Evolutionary conservation across 352 stramenopile genomes (phyloP).

Genomic region (Pythium scleroteichum): DNA sequence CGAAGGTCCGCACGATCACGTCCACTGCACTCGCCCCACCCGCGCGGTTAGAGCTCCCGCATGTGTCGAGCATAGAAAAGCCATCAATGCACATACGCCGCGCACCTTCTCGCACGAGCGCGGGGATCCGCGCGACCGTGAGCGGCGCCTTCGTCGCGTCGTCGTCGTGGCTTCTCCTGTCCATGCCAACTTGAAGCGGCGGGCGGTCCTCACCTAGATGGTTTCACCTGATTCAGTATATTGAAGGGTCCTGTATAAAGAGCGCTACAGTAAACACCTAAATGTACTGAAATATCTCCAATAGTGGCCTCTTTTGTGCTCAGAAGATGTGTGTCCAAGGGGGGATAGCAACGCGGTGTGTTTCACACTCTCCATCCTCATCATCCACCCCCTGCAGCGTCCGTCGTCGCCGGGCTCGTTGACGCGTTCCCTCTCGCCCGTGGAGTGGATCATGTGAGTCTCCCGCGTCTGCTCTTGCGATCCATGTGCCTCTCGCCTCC

Average conservation of each 20-base stretch:
- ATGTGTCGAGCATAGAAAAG: not conserved
- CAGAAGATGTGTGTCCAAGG: slow-evolving; percentile 8
- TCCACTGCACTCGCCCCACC: slow-evolving; percentile 16
- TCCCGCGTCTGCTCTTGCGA: slow-evolving; percentile 4
- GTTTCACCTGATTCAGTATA: slow-evolving; percentile 1
- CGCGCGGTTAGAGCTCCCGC: not conserved
- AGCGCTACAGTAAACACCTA: not conserved
- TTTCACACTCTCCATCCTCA: slow-evolving; percentile 1
- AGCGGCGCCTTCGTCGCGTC: slow-evolving; percentile 13
- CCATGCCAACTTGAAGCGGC: slow-evolving; percentile 6
- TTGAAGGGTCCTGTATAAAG: not conserved
- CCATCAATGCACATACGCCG: not conserved
- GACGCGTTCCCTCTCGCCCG: not conserved
- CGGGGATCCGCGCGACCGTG: slow-evolving; percentile 42
- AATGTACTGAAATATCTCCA: slow-evolving; percentile 1
- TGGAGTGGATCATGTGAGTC: slow-evolving; percentile 9
- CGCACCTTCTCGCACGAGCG: slow-evolving; percentile 47
- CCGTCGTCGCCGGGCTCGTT: not conserved
- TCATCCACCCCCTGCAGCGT: not conserved
- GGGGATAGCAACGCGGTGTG: slow-evolving; percentile 10
- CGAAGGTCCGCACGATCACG: slow-evolving; percentile 24
- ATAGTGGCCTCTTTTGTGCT: slow-evolving; percentile 3
- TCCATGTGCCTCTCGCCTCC: not conserved
- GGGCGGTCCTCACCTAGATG: too few relatives aligned
- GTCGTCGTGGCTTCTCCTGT: not conserved